phyloP scores from a whole-genome alignment of 1,284 basidiomycete genomes.

The Inonotus hispidus region DNA sequence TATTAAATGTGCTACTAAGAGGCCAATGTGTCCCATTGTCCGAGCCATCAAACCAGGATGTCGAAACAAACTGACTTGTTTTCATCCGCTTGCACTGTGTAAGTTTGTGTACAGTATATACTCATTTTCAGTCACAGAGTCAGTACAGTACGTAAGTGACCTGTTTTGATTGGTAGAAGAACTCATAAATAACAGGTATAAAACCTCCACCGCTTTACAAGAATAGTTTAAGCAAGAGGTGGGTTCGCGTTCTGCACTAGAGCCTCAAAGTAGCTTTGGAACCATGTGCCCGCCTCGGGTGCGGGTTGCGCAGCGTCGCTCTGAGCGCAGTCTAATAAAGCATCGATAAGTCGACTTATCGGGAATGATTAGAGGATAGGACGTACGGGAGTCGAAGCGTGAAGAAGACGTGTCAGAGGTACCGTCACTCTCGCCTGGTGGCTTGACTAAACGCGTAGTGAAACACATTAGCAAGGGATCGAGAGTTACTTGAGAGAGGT shows the following conservation, averaged over 20 bases:
- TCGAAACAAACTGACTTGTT: no score
- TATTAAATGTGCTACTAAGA: no score
- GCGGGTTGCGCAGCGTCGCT: conserved; percentile 27
- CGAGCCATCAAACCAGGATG: no score
- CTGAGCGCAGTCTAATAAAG: conserved; percentile 19
- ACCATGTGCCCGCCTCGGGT: conserved; percentile 27
- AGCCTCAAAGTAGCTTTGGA: conserved; percentile 26
- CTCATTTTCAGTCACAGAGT: no score
- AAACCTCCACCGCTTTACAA: background rate
- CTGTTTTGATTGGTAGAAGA: no score
- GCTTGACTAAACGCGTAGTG: conserved; percentile 22
- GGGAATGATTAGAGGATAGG: background rate
- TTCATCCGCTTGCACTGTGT: no score
- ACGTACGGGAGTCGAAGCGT: conserved; percentile 25
- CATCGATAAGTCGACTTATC: background rate
- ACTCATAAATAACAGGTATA: background rate
- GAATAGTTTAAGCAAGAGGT: conserved; percentile 18
- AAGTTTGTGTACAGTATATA: no score
- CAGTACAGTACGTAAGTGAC: no score
- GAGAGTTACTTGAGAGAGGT: background rate
- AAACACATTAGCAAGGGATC: conserved; percentile 17
- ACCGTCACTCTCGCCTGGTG: conserved; percentile 28
- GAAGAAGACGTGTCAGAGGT: conserved; percentile 25
- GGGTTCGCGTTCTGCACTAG: conserved; percentile 27
- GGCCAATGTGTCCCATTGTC: no score